phyloP scores from a whole-genome alignment of 1,284 basidiomycete genomes.

The Cryptococcus jaspeensis region DNA sequence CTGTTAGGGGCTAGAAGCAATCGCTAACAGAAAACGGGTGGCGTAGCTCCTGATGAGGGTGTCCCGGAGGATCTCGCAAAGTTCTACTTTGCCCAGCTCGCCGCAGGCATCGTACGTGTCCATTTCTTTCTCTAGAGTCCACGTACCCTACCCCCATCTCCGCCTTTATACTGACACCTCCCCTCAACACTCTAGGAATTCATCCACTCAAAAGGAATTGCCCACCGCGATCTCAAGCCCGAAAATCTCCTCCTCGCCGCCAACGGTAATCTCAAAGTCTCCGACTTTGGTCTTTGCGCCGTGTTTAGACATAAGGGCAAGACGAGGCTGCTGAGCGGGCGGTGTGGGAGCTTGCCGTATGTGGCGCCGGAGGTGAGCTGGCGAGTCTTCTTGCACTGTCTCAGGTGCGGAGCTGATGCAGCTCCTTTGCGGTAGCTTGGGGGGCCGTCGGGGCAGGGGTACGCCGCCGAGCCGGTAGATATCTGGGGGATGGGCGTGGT shows the following conservation, averaged over 20 bases:
- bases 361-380: slow-evolving; percentile 80
- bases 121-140: background rate
- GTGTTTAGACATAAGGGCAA: slow-evolving; percentile 88
- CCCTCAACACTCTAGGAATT: slow-evolving; percentile 59
- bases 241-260: slow-evolving; percentile 86
- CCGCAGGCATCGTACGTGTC: slow-evolving; percentile 62
- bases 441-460: slow-evolving; percentile 54
- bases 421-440: slow-evolving; percentile 29
- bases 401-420: background rate
- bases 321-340: slow-evolving; percentile 71
- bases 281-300: slow-evolving; percentile 91
- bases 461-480: slow-evolving; percentile 89
- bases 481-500: slow-evolving; percentile 98
- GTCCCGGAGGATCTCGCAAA: slow-evolving; percentile 85
- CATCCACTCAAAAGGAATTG: slow-evolving; percentile 86
- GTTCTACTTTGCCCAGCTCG: slow-evolving; percentile 86
- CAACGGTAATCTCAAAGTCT: slow-evolving; percentile 77
- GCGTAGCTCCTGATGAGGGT: slow-evolving; percentile 77
- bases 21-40: background rate
- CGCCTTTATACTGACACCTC: background rate
- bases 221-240: slow-evolving; percentile 94
- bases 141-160: background rate
- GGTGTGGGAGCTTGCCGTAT: slow-evolving; percentile 93
- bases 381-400: background rate
- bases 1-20: background rate